Evolutionary conservation across 1,139 yeast genomes (phyloP).

Genomic region (Arxiozyma telluris): DNA sequence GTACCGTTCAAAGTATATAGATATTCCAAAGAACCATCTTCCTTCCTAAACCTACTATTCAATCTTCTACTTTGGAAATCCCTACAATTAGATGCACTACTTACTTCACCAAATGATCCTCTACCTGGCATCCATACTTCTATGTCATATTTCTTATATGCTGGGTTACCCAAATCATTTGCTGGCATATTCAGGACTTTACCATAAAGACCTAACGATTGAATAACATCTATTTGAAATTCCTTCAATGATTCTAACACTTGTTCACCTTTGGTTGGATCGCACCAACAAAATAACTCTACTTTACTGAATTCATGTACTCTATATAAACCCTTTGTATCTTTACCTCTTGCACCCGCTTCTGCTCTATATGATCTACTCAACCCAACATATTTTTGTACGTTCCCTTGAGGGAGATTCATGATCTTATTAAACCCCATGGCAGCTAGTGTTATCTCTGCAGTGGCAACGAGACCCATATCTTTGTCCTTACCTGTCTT

Average conservation of each 20-base stretch:
- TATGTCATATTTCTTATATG: conserved; percentile 81
- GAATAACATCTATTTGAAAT: conserved; percentile 58
- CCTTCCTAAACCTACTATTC: conserved; percentile 46
- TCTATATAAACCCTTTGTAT: conserved; percentile 83
- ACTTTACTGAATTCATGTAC: conserved; percentile 98
- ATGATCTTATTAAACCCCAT: conserved; percentile 41
- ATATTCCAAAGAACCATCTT: conserved; percentile 37
- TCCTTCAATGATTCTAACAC: conserved; percentile 53
- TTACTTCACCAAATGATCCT: conserved; percentile 84
- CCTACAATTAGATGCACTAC: conserved; percentile 86
- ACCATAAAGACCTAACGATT: conserved; percentile 67
- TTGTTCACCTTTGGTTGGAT: conserved; percentile 36
- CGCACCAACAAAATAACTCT: conserved; percentile 77
- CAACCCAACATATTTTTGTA: conserved; percentile 60
- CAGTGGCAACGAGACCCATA: conserved; percentile 81
- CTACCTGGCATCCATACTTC: conserved; percentile 99
- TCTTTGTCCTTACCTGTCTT: conserved; percentile 38
- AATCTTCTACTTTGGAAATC: conserved; percentile 86
- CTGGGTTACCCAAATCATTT: conserved; percentile 89
- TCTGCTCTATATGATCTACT: conserved; percentile 90
- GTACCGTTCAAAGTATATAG: conserved; percentile 92
- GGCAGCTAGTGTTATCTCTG: conserved; percentile 91
- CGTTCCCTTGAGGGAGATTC: conserved; percentile 24
- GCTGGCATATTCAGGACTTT: conserved; percentile 83
- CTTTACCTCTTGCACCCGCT: conserved; percentile 94